A percentile compares a stretch with the other conserved stretches of the same genome.
Evolutionary conservation across 148 eudicot species (phyloP).

Genomic region (Rhododendron henanense): DNA sequence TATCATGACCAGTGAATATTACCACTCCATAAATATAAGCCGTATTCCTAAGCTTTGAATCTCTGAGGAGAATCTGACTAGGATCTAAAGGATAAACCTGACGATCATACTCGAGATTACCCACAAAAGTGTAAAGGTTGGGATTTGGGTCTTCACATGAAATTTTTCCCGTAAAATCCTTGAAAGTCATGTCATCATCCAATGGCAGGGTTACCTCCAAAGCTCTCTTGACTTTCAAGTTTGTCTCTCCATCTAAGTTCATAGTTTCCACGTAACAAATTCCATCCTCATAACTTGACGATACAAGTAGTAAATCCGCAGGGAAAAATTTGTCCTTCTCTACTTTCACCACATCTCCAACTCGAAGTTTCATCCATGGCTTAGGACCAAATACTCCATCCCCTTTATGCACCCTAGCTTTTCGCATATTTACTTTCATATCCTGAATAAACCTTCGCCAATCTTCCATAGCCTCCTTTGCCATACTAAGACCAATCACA

Average conservation of each 20-base stretch:
- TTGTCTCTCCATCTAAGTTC: slow-evolving; percentile 98
- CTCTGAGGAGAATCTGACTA: slow-evolving; percentile 78
- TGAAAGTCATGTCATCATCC: slow-evolving; percentile 62
- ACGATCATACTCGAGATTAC: slow-evolving; percentile 80
- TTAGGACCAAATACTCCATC: slow-evolving; percentile 48
- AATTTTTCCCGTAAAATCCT: slow-evolving; percentile 53
- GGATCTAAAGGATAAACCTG: slow-evolving; percentile 86
- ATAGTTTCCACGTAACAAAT: slow-evolving; percentile 95
- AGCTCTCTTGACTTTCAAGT: slow-evolving; percentile 82
- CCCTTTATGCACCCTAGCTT: slow-evolving; percentile 63
- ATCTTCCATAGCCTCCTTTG: slow-evolving; percentile 90
- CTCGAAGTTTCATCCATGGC: slow-evolving; percentile 69
- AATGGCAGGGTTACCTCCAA: slow-evolving; percentile 64
- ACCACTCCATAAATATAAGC: slow-evolving; percentile 75
- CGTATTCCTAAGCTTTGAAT: slow-evolving; percentile 92
- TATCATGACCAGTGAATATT: slow-evolving; percentile 87
- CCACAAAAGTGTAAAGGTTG: slow-evolving; percentile 81
- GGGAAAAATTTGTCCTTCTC: slow-evolving; percentile 89
- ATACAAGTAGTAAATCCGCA: slow-evolving; percentile 75
- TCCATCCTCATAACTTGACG: slow-evolving; percentile 95
- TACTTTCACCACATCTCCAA: slow-evolving; percentile 89
- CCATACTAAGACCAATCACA: slow-evolving; percentile 94
- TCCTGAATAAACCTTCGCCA: slow-evolving; percentile 93
- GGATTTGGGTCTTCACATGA: slow-evolving; percentile 91
- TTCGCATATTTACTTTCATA: slow-evolving; percentile 69